phyloP scores from a whole-genome alignment of 176 grass and related monocot genomes.

The Coix lacrymajobi region DNA sequence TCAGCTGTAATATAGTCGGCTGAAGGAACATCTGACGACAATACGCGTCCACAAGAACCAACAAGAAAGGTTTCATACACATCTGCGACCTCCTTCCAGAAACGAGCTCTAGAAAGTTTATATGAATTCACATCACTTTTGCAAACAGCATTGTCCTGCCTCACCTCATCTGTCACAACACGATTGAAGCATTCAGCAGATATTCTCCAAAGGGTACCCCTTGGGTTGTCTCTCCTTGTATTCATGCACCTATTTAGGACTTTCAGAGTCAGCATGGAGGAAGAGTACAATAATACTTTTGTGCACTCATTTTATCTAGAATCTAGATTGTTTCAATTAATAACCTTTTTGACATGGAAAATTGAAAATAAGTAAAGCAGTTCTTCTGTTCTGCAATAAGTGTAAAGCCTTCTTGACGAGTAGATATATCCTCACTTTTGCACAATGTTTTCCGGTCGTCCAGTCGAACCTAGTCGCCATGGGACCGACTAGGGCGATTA shows the following conservation, averaged over 20 bases:
- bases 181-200: constrained; percentile 86
- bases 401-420: constrained; percentile 12
- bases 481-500: too few relatives aligned
- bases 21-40: constrained; percentile 74
- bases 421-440: constrained; percentile 4
- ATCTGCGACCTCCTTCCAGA: constrained; percentile 97
- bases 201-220: constrained; percentile 87
- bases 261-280: constrained; percentile 18
- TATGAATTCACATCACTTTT: constrained; percentile 56
- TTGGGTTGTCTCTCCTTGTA: constrained; percentile 98
- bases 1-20: constrained; percentile 65
- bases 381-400: constrained; percentile 2
- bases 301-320: neutral
- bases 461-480: too few relatives aligned
- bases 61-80: constrained; percentile 98
- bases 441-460: too few relatives aligned
- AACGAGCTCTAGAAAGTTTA: constrained; percentile 63
- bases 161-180: constrained; percentile 68
- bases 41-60: constrained; percentile 90
- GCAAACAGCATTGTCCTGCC: constrained; percentile 32
- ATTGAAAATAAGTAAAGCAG: neutral
- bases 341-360: constrained; percentile 17
- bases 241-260: constrained; percentile 80
- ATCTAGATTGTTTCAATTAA: constrained; percentile 20
- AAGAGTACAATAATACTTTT: constrained; percentile 7